Conservation (phyloP, 2,329 filamentous ascomycete species). For the Fusarium sp. region DNA sequence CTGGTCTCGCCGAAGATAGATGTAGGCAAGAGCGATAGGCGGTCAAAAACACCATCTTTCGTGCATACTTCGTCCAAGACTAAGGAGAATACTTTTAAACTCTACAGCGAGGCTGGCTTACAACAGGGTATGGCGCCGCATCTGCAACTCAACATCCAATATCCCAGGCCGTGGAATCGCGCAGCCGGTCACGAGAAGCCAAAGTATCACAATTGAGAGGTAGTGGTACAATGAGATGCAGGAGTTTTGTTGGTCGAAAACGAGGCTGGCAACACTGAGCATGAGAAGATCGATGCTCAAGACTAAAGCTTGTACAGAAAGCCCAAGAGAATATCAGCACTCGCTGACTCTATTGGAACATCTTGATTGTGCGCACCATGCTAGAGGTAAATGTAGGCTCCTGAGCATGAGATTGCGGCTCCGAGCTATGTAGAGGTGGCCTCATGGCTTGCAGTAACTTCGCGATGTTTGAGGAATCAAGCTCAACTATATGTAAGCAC, state of each 20-base stretch:
- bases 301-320: neutral
- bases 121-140: conserved; percentile 15
- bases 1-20: neutral
- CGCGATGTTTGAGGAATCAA: conserved; percentile 3
- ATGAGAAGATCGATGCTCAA: conserved; percentile 18
- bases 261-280: conserved; percentile 7
- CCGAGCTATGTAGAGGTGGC: neutral
- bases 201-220: conserved; percentile 30
- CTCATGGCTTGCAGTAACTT: conserved; percentile 35
- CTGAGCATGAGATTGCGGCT: conserved; percentile 1
- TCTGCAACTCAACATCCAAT: conserved; percentile 8
- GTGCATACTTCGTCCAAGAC: conserved; percentile 8
- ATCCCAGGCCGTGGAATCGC: conserved; percentile 12
- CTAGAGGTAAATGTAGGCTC: neutral
- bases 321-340: conserved; percentile 2
- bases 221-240: conserved; percentile 34
- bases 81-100: conserved; percentile 1
- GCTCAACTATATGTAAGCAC: neutral
- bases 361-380: neutral
- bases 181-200: conserved; percentile 28
- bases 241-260: conserved; percentile 10
- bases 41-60: conserved; percentile 13
- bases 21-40: conserved; percentile 10
- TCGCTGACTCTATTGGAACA: neutral
- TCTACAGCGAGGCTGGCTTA: conserved; percentile 17